Percentiles rank a stretch among this genome's conserved stretches.
Conservation (phyloP, 2,329 filamentous ascomycete genomes). For the Fusarium illudens region DNA sequence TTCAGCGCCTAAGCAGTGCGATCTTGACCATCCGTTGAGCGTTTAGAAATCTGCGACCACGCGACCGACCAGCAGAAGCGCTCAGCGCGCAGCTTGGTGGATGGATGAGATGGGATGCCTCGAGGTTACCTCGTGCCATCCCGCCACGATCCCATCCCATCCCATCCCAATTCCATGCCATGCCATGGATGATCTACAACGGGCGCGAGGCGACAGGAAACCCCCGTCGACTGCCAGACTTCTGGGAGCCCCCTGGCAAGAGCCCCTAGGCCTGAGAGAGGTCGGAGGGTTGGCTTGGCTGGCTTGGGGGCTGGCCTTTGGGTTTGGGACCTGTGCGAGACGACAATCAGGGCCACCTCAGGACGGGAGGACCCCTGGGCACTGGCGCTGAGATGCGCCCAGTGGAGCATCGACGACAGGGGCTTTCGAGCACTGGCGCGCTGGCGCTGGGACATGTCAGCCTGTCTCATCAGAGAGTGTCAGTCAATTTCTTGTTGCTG, state of each 20-base stretch:
- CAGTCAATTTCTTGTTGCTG: constrained; percentile 9
- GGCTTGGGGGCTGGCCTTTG: constrained; percentile 6
- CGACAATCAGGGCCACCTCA: constrained; percentile 13
- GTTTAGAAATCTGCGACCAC: constrained; percentile 33
- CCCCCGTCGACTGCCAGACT: constrained; percentile 29
- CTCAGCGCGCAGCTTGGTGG: constrained; percentile 2
- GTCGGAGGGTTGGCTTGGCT: constrained; percentile 5
- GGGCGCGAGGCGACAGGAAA: constrained; percentile 32
- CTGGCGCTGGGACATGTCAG: constrained; percentile 32
- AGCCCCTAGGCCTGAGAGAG: constrained; percentile 21
- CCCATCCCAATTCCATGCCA: constrained; percentile 36
- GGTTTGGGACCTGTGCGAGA: constrained; percentile 18
- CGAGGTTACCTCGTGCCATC: constrained; percentile 30
- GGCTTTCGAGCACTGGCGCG: constrained; percentile 18
- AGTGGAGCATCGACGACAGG: constrained; percentile 34
- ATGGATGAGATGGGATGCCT: neutral
- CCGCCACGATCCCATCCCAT: constrained; percentile 30
- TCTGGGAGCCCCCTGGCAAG: constrained; percentile 29
- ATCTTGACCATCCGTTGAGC: constrained; percentile 30
- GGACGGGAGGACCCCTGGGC: constrained; percentile 38
- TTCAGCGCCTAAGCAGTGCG: constrained; percentile 6
- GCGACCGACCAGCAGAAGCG: constrained; percentile 32
- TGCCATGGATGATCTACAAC: constrained; percentile 35
- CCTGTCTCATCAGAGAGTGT: constrained; percentile 12
- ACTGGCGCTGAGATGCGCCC: constrained; percentile 42